These are phyloP conservation scores for Whalleya microplaca DNA, from an alignment of 2,329 filamentous ascomycete species.

Conservation along the genomic window DNA sequence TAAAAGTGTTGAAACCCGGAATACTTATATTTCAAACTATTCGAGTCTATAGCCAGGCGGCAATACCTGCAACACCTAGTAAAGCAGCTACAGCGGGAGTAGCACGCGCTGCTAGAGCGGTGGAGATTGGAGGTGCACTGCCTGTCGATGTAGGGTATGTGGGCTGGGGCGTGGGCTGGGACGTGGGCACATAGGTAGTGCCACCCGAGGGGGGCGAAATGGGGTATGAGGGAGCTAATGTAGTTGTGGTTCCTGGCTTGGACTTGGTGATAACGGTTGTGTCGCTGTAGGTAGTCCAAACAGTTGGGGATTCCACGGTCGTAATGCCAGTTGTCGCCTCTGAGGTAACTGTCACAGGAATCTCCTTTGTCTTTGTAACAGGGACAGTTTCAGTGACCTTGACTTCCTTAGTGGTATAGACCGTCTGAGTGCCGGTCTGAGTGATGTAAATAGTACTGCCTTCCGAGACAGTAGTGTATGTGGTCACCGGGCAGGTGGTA, in stretches of 20 bases:
- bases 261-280: constrained; percentile 40
- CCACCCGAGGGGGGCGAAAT: constrained; percentile 12
- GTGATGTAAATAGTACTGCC: constrained; percentile 47
- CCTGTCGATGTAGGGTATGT: constrained; percentile 2
- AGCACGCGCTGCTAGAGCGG: constrained; percentile 22
- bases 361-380: constrained; percentile 43
- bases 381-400: constrained; percentile 45
- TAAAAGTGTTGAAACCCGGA: not conserved
- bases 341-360: constrained; percentile 47
- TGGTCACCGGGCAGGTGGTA: constrained; percentile 44
- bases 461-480: constrained; percentile 47
- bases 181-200: constrained; percentile 15
- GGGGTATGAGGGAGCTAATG: not conserved
- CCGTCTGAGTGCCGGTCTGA: constrained; percentile 47
- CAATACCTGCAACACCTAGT: constrained; percentile 33
- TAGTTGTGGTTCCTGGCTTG: constrained; percentile 18
- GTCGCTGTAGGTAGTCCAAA: constrained; percentile 36
- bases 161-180: not conserved
- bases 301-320: constrained; percentile 39
- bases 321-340: constrained; percentile 38
- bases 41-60: constrained; percentile 28
- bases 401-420: constrained; percentile 42
- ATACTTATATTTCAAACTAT: constrained; percentile 7
- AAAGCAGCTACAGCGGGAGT: constrained; percentile 32
- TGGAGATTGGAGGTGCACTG: constrained; percentile 12